A percentile compares a stretch with the other conserved stretches of the same genome.
Conservation (phyloP, 768 basidiomycete genomes). For the Dentipellis fragilis region DNA sequence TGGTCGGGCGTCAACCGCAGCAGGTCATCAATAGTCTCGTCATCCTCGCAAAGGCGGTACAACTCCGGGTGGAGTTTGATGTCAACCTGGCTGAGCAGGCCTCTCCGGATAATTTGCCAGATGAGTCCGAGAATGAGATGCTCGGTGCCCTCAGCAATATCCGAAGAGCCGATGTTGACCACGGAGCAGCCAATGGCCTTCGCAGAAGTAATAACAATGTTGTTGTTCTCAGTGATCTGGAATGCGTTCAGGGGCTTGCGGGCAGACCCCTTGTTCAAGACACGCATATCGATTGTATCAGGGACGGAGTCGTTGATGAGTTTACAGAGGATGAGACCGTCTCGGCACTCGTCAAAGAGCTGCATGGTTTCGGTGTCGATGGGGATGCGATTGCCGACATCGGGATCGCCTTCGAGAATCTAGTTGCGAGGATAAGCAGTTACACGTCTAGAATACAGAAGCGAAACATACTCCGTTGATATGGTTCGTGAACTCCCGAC, state of each 20-base stretch:
- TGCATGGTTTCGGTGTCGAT: slow-evolving; percentile 98
- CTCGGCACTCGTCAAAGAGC: slow-evolving; percentile 92
- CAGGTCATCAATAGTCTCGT: slow-evolving; percentile 94
- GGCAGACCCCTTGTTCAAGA: slow-evolving; percentile 78
- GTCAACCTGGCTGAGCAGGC: slow-evolving; percentile 88
- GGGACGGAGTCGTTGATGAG: slow-evolving; percentile 99
- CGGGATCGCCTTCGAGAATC: slow-evolving; percentile 88
- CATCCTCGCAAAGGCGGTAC: slow-evolving; percentile 93
- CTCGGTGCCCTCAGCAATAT: slow-evolving; percentile 87
- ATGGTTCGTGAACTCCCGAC: slow-evolving; percentile 94
- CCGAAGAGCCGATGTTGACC: slow-evolving; percentile 93
- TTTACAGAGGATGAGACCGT: slow-evolving; percentile 94
- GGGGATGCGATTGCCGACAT: slow-evolving; percentile 73
- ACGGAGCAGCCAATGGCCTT: slow-evolving; percentile 98
- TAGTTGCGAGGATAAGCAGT: slow-evolving; percentile 21
- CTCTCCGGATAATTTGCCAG: slow-evolving; percentile 96
- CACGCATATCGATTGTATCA: slow-evolving; percentile 97
- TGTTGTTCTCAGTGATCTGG: slow-evolving; percentile 99
- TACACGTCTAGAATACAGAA: neutral
- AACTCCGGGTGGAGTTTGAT: slow-evolving; percentile 98
- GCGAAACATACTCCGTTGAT: slow-evolving; percentile 59
- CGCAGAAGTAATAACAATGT: slow-evolving; percentile 96
- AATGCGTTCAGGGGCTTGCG: slow-evolving; percentile 91
- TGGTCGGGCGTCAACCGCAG: slow-evolving; percentile 92
- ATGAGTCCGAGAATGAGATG: slow-evolving; percentile 96